Conservation (phyloP, 2,329 filamentous ascomycete species). For the Fusarium solani-melongenae region DNA sequence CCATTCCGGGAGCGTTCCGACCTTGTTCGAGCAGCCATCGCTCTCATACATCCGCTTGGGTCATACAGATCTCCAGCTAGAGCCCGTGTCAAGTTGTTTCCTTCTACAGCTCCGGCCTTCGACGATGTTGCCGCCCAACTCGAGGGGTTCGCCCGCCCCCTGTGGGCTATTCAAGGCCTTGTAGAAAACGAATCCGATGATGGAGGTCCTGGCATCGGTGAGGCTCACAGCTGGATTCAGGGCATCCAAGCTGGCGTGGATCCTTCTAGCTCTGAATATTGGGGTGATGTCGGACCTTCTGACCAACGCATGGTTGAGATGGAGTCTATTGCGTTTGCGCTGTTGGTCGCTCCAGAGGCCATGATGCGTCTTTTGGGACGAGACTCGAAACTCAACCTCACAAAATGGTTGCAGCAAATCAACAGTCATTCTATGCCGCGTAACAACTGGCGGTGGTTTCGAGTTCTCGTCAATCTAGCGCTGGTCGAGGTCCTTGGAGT, state of each 20-base stretch:
- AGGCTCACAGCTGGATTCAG: slow-evolving; percentile 20
- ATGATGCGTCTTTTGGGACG: slow-evolving; percentile 40
- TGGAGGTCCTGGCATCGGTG: background rate
- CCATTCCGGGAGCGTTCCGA: slow-evolving; percentile 49
- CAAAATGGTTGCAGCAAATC: slow-evolving; percentile 53
- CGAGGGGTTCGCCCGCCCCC: slow-evolving; percentile 51
- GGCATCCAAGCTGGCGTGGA: slow-evolving; percentile 48
- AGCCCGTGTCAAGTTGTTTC: slow-evolving; percentile 50
- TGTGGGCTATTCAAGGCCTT: slow-evolving; percentile 15
- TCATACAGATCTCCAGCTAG: slow-evolving; percentile 47
- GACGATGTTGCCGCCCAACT: slow-evolving; percentile 56
- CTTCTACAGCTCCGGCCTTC: slow-evolving; percentile 52
- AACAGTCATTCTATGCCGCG: slow-evolving; percentile 56
- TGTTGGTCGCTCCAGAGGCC: slow-evolving; percentile 53
- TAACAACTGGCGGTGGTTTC: slow-evolving; percentile 64
- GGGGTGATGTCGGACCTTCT: slow-evolving; percentile 55
- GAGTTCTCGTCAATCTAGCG: slow-evolving; percentile 59
- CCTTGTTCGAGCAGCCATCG: slow-evolving; percentile 46
- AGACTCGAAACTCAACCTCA: slow-evolving; percentile 48
- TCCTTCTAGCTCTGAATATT: slow-evolving; percentile 52
- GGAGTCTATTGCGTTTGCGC: slow-evolving; percentile 59
- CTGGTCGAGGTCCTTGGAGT: slow-evolving; percentile 53
- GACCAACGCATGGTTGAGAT: slow-evolving; percentile 66
- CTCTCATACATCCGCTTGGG: slow-evolving; percentile 48
- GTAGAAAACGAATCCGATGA: background rate